Conservation (phyloP, 2,329 filamentous ascomycete genomes). For the Colletotrichum sp. region DNA sequence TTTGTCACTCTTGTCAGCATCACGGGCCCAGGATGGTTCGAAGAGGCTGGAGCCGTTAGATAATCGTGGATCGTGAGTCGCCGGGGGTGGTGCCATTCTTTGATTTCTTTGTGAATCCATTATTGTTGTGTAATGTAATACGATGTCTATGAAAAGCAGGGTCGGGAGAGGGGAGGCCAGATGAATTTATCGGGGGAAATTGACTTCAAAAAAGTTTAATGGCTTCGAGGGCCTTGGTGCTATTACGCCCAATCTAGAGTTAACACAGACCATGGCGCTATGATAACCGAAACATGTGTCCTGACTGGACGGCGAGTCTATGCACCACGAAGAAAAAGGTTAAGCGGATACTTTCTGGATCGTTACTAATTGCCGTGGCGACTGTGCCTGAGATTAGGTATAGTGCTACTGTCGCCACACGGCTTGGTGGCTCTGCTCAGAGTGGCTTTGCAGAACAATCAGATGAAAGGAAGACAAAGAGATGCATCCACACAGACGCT, state of each 20-base stretch:
- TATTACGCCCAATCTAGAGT: neutral
- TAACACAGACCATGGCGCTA: neutral
- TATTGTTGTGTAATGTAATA: neutral
- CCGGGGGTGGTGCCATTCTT: neutral
- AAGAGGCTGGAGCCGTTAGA: neutral
- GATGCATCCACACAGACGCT: neutral
- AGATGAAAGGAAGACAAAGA: neutral
- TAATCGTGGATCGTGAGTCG: neutral
- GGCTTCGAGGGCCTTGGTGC: neutral
- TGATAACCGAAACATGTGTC: neutral
- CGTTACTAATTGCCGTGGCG: neutral
- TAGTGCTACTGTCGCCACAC: neutral
- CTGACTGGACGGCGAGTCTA: neutral
- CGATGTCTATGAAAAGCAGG: accelerated
- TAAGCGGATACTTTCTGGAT: neutral
- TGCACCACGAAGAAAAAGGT: neutral
- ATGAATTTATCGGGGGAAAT: neutral
- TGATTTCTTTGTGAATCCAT: neutral
- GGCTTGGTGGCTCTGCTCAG: neutral
- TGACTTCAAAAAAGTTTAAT: neutral
- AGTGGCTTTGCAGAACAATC: neutral
- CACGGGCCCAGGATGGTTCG: neutral
- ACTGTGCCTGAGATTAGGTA: neutral
- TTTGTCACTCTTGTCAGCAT: neutral
- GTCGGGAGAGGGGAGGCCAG: neutral